Base-by-base conservation (phyloP, 495 filamentous ascomycete genomes). In the Trypethelium eluteriae region DNA sequence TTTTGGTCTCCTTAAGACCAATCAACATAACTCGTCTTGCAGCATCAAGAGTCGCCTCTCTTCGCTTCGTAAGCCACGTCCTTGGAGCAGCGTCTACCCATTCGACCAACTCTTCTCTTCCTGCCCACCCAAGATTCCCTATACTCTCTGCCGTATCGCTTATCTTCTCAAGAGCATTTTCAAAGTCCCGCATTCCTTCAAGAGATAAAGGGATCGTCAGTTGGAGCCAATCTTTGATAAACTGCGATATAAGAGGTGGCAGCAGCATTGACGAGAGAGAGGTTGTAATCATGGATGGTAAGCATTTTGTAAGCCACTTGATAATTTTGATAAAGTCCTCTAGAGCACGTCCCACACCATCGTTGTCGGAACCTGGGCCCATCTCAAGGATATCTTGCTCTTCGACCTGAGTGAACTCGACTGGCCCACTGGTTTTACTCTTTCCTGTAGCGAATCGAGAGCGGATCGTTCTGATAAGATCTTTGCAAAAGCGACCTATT, bases 61-160 rank as follows among this genome's bases (percentile, higher is more conserved):
- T 87, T 66, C 90, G 86, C 73, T 89, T 92, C n/a, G 85, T 83
- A 32, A 97, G 80, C 94, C 94, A 98, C 12, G 92, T 82, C 34
- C 84, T 83, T 4, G 93, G 88, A 6, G 88, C 89, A 62, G 86
- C 85, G 39, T 88, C 85, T 0, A 88, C 85, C 94, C 94, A 98
- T 49, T 90, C 87, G 10, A 85, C 79, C 64, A 98, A 75, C 25
- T 86, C 83, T 66, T 85, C 82, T 34, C 88, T 82, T 25, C 89
- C 89, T 36, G 82, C 81, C 85, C 90, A 92, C 0, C 83, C 80
- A 12, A 89, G 77, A 0, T 76, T 75, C 56, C 86, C 83, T 12
- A 97, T 75, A 2, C 75, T 80, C 9, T 78, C 75, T 44, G 86
- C 87, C 69, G 97, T 90, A 7, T 81, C 73, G 44, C 81, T 76